These are phyloP conservation scores for Boletus pseudo-olivaceus DNA, from an alignment of 768 basidiomycete genomes.

Conservation along the genomic window DNA sequence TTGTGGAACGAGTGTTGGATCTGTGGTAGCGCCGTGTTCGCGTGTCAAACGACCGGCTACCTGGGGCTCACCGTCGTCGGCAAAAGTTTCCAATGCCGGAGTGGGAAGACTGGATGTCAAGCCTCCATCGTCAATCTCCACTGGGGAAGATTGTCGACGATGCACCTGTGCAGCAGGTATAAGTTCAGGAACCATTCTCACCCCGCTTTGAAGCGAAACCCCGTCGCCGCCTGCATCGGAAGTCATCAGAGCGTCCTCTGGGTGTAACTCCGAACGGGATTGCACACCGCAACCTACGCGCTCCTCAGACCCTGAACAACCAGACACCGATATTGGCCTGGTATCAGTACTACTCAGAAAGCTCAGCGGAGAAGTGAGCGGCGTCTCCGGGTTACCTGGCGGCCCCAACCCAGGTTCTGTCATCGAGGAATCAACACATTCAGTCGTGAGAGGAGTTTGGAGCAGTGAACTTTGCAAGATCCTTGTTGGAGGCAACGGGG, in stretches of 20 bases:
- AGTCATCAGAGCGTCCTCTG: background rate
- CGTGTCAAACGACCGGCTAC: background rate
- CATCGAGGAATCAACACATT: background rate
- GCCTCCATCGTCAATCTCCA: background rate
- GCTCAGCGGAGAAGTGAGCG: background rate
- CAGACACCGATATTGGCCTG: background rate
- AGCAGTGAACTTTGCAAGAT: background rate
- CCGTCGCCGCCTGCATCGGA: background rate
- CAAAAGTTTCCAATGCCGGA: background rate
- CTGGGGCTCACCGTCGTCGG: background rate
- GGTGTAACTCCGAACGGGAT: background rate
- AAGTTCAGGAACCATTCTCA: background rate
- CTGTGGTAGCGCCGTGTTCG: background rate
- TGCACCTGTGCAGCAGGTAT: too few species aligned
- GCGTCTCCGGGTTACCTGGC: background rate
- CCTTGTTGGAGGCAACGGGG: background rate
- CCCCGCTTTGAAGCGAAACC: background rate
- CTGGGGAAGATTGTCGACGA: background rate
- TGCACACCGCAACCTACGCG: background rate
- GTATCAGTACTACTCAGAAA: background rate
- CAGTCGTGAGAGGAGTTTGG: background rate
- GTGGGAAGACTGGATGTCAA: constrained; percentile 6
- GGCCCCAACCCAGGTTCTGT: background rate
- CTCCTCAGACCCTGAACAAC: background rate
- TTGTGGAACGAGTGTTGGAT: background rate